phyloP scores from a whole-genome alignment of 441 rosid species.

The Erysimum pusillum region DNA sequence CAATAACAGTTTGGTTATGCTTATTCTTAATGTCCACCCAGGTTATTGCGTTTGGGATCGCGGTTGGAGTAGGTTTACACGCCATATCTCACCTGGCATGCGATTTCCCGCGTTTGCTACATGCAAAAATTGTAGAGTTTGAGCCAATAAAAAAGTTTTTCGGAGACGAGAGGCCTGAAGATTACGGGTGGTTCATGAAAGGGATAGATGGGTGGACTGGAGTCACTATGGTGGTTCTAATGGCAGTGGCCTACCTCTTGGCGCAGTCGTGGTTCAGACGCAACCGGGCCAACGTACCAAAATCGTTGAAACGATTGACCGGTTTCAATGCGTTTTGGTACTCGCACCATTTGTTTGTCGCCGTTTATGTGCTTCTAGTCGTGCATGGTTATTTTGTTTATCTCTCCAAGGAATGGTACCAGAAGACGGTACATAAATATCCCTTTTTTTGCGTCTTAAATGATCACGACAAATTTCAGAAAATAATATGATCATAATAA shows the following conservation, averaged over 20 bases:
- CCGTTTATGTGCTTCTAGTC: slow-evolving; percentile 69
- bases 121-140: slow-evolving; percentile 55
- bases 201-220: slow-evolving; percentile 64
- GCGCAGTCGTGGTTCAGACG: slow-evolving; percentile 68
- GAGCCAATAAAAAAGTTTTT: slow-evolving; percentile 60
- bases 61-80: slow-evolving; percentile 56
- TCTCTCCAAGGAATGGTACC: slow-evolving; percentile 77
- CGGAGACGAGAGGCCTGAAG: slow-evolving; percentile 53
- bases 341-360: slow-evolving; percentile 73
- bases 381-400: slow-evolving; percentile 70
- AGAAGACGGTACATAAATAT: slow-evolving; percentile 65
- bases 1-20: not conserved
- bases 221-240: slow-evolving; percentile 58
- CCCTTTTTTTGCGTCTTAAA: not conserved
- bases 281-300: slow-evolving; percentile 57
- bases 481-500: not conserved
- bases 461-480: not conserved
- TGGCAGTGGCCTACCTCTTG: slow-evolving; percentile 56
- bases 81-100: slow-evolving; percentile 61
- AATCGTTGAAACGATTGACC: slow-evolving; percentile 55
- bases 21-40: slow-evolving; percentile 48
- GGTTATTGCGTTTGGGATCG: slow-evolving; percentile 64
- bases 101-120: slow-evolving; percentile 64
- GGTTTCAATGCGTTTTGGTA: slow-evolving; percentile 74
- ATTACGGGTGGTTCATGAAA: slow-evolving; percentile 65